Base-by-base conservation (phyloP, 139 green algal species). In the Penium margaritaceum region DNA sequence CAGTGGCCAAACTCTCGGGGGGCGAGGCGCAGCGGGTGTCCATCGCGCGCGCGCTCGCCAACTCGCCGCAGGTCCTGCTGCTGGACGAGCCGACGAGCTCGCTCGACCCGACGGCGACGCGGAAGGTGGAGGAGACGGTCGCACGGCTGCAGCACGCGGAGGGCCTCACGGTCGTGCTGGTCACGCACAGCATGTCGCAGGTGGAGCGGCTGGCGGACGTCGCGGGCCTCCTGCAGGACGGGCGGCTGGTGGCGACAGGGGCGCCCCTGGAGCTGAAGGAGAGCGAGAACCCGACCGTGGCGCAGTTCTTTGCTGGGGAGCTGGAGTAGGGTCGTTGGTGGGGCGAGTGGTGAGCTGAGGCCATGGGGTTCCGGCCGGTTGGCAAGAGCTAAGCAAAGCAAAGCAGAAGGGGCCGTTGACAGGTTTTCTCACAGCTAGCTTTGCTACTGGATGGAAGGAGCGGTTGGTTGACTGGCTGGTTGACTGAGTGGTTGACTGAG, bases 61-160 rank as follows among this genome's bases (percentile, higher is more conserved):
- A 80, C 39, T 30, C 17, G 7, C 73, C 73, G 17, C 12, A 80
- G 63, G 43, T 68, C 19, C 21, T 80, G 0, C 73, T 80, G 17
- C 39, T 80, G 35, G 73, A 80, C 51, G 73, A 80, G 43, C 73
- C 73, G 2, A 80, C 73, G 24, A 77, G 65, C 58, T 55, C 73
- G 3, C 41, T 80, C 9, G 73, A 80, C 43, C 73, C 53, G 17
- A 60, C 34, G 34, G 63, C 73, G 2, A 80, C 73, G n/a, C 47
- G 34, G 21, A 27, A 37, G 19, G 65, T 80, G 33, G 73, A 80
- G 55, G 66, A 71, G 30, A 80, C 73, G 34, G 78, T 80, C 14
- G 21, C 27, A 33, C 30, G 43, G 47, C 39, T 71, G 34, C 35
- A n/a, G 15, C 65, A 68, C 1, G 35, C 62, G 32, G 24, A 53